A percentile compares a stretch with the other conserved stretches of the same genome.
Evolutionary conservation across 352 stramenopile genomes (phyloP).

Genomic region (Pythium pectinolyticum): DNA sequence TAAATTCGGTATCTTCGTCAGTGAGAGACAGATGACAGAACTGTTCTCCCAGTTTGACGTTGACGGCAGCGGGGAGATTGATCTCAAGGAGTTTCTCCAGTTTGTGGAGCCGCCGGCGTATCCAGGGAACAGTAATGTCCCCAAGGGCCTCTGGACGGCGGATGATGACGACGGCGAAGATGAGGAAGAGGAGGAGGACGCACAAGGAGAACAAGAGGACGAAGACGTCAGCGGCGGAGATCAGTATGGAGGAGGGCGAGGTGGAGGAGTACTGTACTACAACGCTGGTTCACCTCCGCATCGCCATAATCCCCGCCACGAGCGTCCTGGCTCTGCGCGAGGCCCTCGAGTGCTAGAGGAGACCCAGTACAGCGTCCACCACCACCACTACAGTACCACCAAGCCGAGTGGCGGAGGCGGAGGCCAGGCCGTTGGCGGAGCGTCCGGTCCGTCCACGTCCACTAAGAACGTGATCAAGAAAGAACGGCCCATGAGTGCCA

Average conservation of each 20-base stretch:
- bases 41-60: conserved; percentile 64
- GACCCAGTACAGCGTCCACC: neutral
- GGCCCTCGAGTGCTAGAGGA: neutral
- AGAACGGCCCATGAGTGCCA: conserved; percentile 58
- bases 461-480: conserved; percentile 40
- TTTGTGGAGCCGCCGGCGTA: conserved; percentile 67
- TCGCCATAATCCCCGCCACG: conserved; percentile 12
- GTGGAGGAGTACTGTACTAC: neutral
- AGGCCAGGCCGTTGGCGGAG: too few relatives aligned
- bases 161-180: conserved; percentile 31
- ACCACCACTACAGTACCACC: neutral
- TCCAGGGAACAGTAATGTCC: conserved; percentile 51
- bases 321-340: conserved; percentile 7
- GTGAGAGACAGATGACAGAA: conserved; percentile 66
- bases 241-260: neutral
- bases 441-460: conserved; percentile 18
- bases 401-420: too few relatives aligned
- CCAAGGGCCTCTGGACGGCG: conserved; percentile 58
- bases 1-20: conserved; percentile 79
- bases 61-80: conserved; percentile 69
- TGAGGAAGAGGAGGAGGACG: conserved; percentile 7
- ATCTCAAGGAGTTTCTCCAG: conserved; percentile 77
- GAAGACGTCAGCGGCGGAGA: conserved; percentile 14
- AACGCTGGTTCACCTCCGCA: too few relatives aligned
- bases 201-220: neutral